Evolutionary conservation across 441 rosid genomes (phyloP).

Genomic region (Populus hybrid): DNA sequence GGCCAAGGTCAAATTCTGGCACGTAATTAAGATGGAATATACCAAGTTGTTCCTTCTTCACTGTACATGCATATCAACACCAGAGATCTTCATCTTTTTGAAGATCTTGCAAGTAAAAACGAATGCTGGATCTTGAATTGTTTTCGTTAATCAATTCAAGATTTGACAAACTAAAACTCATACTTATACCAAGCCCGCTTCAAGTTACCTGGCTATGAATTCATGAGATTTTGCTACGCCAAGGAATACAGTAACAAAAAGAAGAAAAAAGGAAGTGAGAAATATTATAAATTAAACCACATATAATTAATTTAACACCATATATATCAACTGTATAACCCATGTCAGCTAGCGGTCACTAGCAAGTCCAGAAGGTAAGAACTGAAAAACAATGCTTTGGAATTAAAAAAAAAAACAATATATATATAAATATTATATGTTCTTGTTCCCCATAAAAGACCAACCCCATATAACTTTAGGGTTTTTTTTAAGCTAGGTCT

Average conservation of each 20-base stretch:
- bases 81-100: neutral
- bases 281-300: neutral
- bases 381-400: constrained; percentile 12
- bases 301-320: neutral
- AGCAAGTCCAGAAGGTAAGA: constrained; percentile 13
- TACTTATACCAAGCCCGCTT: no score
- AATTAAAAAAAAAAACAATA: constrained; percentile 3
- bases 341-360: constrained; percentile 1
- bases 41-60: neutral
- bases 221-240: neutral
- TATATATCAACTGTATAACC: neutral
- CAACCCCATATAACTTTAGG: neutral
- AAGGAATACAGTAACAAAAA: neutral
- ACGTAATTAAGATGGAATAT: neutral
- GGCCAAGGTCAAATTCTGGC: neutral
- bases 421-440: neutral
- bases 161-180: no score
- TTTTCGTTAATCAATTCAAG: no score
- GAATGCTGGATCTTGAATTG: neutral
- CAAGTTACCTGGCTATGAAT: no score
- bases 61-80: neutral
- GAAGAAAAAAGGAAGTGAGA: neutral
- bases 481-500: neutral
- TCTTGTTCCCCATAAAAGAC: constrained; percentile 2
- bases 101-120: neutral